Percentiles rank a stretch among this genome's conserved stretches.
phyloP scores from a whole-genome alignment of 2,329 filamentous ascomycete genomes.

The Penicillium expansum region DNA sequence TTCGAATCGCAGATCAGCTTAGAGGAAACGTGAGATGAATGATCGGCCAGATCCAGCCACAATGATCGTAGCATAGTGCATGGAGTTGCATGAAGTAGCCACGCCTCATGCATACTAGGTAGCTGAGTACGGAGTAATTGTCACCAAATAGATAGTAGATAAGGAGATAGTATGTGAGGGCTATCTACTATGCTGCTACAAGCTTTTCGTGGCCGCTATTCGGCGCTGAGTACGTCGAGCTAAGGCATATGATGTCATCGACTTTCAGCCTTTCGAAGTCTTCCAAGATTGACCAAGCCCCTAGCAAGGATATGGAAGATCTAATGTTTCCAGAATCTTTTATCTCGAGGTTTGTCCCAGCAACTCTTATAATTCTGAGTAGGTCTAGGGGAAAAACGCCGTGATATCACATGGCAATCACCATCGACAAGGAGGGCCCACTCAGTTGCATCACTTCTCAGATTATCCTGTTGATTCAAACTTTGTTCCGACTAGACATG shows the following conservation, averaged over 20 bases:
- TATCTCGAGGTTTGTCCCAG: too few species aligned
- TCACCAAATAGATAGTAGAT: too few species aligned
- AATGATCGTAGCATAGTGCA: neutral
- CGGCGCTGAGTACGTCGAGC: neutral
- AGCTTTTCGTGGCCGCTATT: too few species aligned
- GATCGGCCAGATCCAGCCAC: neutral
- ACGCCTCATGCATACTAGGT: neutral
- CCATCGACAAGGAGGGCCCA: neutral
- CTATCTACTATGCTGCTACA: too few species aligned
- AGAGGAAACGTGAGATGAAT: neutral
- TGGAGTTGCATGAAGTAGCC: neutral
- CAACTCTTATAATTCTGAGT: too few species aligned
- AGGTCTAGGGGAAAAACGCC: neutral
- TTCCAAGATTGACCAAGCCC: neutral
- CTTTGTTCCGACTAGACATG: neutral
- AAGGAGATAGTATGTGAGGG: too few species aligned
- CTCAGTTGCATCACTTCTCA: constrained; percentile 6
- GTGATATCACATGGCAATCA: neutral
- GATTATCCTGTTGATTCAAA: neutral
- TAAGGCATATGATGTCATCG: neutral
- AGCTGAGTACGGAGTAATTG: too few species aligned
- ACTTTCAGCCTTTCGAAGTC: neutral
- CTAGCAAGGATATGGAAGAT: too few species aligned
- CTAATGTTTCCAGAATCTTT: too few species aligned
- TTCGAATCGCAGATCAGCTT: neutral